Conservation (phyloP, 2,329 filamentous ascomycete species). For the Didymella pinodella region DNA sequence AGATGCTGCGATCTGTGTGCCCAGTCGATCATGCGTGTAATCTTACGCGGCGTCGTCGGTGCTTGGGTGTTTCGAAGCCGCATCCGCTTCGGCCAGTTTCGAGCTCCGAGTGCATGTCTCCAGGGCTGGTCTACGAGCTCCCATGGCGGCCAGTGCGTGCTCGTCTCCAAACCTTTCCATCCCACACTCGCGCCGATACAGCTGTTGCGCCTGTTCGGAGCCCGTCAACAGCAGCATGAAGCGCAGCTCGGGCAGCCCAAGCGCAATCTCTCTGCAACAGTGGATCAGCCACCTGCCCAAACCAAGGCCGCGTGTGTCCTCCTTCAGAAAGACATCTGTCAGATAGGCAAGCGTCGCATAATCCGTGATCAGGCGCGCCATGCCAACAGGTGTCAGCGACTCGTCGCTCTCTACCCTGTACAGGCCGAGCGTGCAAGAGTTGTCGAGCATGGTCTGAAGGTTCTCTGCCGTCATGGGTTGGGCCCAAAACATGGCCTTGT, state of each 20-base stretch:
- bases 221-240: slow-evolving; percentile 41
- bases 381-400: slow-evolving; percentile 59
- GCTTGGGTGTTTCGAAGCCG: slow-evolving; percentile 16
- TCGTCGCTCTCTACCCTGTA: slow-evolving; percentile 25
- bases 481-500: slow-evolving; percentile 44
- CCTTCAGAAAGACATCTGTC: slow-evolving; percentile 72
- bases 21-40: slow-evolving; percentile 29
- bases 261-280: slow-evolving; percentile 65
- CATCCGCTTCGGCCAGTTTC: slow-evolving; percentile 27
- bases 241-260: slow-evolving; percentile 67
- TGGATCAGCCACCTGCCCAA: slow-evolving; percentile 71
- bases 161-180: slow-evolving; percentile 37
- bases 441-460: slow-evolving; percentile 40
- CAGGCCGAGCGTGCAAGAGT: slow-evolving; percentile 45
- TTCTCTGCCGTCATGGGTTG: slow-evolving; percentile 30
- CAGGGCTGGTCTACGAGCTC: slow-evolving; percentile 30
- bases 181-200: slow-evolving; percentile 41
- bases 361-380: slow-evolving; percentile 73
- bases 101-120: slow-evolving; percentile 26
- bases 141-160: slow-evolving; percentile 36
- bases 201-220: slow-evolving; percentile 32
- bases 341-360: slow-evolving; percentile 73
- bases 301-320: slow-evolving; percentile 67
- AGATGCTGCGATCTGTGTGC: slow-evolving; percentile 30
- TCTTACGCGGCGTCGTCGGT: slow-evolving; percentile 21